These are phyloP conservation scores for Arthrinium phaeospermum DNA, from an alignment of 2,329 filamentous ascomycete species.

Conservation along the genomic window DNA sequence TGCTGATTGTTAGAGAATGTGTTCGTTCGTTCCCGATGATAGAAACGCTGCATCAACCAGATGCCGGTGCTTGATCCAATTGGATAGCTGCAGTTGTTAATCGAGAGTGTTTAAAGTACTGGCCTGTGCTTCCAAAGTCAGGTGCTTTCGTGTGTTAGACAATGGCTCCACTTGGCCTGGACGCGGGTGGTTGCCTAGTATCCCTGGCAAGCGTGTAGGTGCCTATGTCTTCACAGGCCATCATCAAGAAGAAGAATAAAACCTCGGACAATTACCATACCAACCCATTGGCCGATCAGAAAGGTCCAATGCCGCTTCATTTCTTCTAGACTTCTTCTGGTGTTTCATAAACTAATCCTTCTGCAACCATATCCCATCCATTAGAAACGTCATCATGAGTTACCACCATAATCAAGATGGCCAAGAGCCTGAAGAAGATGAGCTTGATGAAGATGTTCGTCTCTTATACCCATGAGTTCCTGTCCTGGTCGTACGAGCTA, in stretches of 20 bases:
- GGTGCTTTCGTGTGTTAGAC: conserved; percentile 4
- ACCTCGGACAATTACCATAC: conserved; percentile 25
- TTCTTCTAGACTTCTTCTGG: neutral
- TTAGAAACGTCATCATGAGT: conserved; percentile 6
- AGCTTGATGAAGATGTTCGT: conserved; percentile 68
- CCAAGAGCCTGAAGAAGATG: conserved; percentile 57
- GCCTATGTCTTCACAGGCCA: neutral
- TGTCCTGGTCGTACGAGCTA: conserved; percentile 24
- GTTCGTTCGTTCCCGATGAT: too few relatives aligned
- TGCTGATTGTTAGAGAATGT: neutral
- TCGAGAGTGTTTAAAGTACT: neutral
- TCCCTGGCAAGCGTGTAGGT: conserved; percentile 12
- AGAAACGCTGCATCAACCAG: neutral
- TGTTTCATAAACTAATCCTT: neutral
- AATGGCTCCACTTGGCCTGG: neutral
- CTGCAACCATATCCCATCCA: neutral
- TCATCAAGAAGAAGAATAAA: neutral
- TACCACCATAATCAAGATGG: conserved; percentile 54
- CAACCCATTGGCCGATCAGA: neutral
- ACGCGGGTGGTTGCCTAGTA: conserved; percentile 14
- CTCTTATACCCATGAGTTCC: neutral
- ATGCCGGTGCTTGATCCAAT: neutral
- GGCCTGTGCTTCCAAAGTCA: neutral
- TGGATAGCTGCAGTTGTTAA: neutral
- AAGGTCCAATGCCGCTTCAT: neutral